Percentiles rank a stretch among this genome's conserved stretches.
Conservation (phyloP, 352 stramenopile species). For the Thalassiosira pacifica region DNA sequence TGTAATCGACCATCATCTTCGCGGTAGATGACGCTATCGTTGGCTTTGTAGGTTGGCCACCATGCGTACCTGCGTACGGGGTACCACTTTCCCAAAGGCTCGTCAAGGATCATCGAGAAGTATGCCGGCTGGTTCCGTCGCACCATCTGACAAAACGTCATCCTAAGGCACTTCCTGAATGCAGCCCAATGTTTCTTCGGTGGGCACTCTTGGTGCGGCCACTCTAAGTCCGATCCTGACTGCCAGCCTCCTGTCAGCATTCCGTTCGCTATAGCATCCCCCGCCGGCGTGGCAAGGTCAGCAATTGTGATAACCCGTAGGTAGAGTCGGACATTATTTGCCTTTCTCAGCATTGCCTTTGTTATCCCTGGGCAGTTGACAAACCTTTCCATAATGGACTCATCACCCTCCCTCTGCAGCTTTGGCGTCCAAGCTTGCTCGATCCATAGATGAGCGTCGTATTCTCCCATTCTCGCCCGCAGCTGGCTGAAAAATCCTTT, state of each 20-base stretch:
- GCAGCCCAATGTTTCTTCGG: background rate
- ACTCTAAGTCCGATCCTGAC: slow-evolving; percentile 11
- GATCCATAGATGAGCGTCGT: slow-evolving; percentile 15
- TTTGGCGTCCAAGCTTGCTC: slow-evolving; percentile 19
- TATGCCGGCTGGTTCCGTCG: background rate
- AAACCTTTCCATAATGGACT: slow-evolving; percentile 31
- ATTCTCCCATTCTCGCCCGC: background rate
- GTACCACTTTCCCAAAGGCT: background rate
- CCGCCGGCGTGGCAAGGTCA: slow-evolving; percentile 14
- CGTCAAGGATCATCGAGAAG: background rate
- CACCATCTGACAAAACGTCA: background rate
- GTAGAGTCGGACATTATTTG: slow-evolving; percentile 9
- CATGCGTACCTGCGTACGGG: too few relatives aligned
- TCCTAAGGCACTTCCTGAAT: background rate
- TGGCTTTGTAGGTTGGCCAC: too few relatives aligned
- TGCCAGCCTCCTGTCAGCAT: background rate
- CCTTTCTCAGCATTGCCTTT: background rate
- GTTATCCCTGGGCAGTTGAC: background rate
- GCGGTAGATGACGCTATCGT: background rate
- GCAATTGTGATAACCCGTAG: slow-evolving; percentile 36
- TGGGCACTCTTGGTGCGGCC: slow-evolving; percentile 8
- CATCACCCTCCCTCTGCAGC: slow-evolving; percentile 18
- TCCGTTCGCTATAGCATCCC: background rate
- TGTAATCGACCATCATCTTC: background rate
- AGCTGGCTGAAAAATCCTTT: background rate